A percentile compares a stretch with the other conserved stretches of the same genome.
These are phyloP conservation scores for Saturnispora sanitii DNA, from an alignment of 805 yeast genomes.

Conservation along the genomic window DNA sequence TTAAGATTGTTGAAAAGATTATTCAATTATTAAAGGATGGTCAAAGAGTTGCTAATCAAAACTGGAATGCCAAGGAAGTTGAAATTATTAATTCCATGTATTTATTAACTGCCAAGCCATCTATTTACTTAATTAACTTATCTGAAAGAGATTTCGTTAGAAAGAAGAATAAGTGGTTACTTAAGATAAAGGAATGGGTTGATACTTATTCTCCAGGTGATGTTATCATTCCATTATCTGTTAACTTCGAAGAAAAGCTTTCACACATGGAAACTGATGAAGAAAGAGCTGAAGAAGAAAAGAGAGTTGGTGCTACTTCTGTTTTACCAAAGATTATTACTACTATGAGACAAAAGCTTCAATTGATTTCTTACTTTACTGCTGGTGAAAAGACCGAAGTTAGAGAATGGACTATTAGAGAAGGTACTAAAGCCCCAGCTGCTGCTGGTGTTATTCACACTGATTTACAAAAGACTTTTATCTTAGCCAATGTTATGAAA, in stretches of 20 bases:
- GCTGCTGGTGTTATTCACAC: slow-evolving; percentile 90
- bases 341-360: slow-evolving; percentile 57
- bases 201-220: slow-evolving; percentile 59
- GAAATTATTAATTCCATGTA: slow-evolving; percentile 59
- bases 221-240: slow-evolving; percentile 85
- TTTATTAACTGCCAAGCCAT: slow-evolving; percentile 83
- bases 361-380: slow-evolving; percentile 75
- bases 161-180: slow-evolving; percentile 41
- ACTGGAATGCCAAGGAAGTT: slow-evolving; percentile 58
- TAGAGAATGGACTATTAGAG: slow-evolving; percentile 80
- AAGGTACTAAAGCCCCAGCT: slow-evolving; percentile 69
- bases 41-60: slow-evolving; percentile 46
- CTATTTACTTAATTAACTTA: slow-evolving; percentile 65
- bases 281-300: slow-evolving; percentile 28
- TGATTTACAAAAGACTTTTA: slow-evolving; percentile 72
- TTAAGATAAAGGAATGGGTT: slow-evolving; percentile 56
- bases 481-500: slow-evolving; percentile 66
- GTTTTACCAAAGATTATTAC: slow-evolving; percentile 55
- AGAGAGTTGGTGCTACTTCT: slow-evolving; percentile 31
- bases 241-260: slow-evolving; percentile 83
- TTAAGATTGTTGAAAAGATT: slow-evolving; percentile 42
- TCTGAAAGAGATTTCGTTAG: slow-evolving; percentile 56
- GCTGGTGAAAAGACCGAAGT: slow-evolving; percentile 74
- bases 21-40: slow-evolving; percentile 60
- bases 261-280: slow-evolving; percentile 73